phyloP scores from a whole-genome alignment of 331 rosid genomes.

The Acacia pycnantha region DNA sequence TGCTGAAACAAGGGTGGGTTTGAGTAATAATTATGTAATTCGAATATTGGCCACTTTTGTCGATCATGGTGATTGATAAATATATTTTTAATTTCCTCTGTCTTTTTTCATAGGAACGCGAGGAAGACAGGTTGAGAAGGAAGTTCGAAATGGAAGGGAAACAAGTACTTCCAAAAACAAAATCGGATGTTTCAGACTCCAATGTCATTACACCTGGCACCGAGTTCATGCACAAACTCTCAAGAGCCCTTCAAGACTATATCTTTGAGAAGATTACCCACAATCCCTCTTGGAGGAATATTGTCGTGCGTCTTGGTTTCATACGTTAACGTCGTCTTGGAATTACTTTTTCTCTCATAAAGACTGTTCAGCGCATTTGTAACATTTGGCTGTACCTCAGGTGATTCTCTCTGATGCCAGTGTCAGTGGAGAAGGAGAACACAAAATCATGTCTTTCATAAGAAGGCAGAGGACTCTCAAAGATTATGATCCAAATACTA shows the following conservation, averaged over 20 bases:
- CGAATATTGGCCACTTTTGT: background rate
- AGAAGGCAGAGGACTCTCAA: slow-evolving; percentile 42
- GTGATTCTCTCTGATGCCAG: slow-evolving; percentile 57
- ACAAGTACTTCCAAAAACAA: slow-evolving; percentile 38
- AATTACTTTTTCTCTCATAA: background rate
- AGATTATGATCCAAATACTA: slow-evolving; percentile 45
- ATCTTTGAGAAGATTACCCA: slow-evolving; percentile 23
- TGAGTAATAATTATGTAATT: background rate
- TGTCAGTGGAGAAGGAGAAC: slow-evolving; percentile 80
- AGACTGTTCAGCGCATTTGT: background rate
- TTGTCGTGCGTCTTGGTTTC: background rate
- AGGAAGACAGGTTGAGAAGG: slow-evolving; percentile 35
- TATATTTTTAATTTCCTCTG: background rate
- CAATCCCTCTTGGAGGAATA: slow-evolving; percentile 40
- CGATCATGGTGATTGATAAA: background rate
- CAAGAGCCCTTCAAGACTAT: slow-evolving; percentile 44
- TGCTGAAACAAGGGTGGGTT: background rate
- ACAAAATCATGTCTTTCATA: slow-evolving; percentile 51
- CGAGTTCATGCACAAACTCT: slow-evolving; percentile 50
- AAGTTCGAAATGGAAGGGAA: slow-evolving; percentile 54
- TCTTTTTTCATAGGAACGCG: slow-evolving; percentile 39
- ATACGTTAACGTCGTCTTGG: background rate
- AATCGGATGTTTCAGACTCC: slow-evolving; percentile 39
- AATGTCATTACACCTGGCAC: slow-evolving; percentile 68
- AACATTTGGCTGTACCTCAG: slow-evolving; percentile 5